Base-by-base conservation (phyloP, 176 grass and related monocot genomes). In the Aegilops umbellulata region DNA sequence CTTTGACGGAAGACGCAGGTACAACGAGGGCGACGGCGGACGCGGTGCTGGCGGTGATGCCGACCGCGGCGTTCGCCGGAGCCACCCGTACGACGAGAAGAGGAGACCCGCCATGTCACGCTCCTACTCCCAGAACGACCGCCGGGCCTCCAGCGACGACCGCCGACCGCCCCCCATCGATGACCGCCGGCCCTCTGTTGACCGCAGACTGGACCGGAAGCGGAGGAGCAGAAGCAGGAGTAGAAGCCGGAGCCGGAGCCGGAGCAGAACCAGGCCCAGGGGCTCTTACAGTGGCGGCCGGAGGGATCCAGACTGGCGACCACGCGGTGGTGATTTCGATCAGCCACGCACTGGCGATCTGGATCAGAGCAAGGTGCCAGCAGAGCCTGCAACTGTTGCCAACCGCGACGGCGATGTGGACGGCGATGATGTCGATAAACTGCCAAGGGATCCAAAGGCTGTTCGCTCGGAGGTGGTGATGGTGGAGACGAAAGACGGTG, bases 61-160 rank as follows among this genome's bases (percentile, higher is more conserved):
- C 1, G 82, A 77, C 36, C 51, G 74, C 10, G 80, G 67, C 13
- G 69, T 10, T 35, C 89, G 85, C 85, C 85, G 85, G 81, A 76
- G 49, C 32, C 82, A 83, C 3, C 63, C 76, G 3, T 77, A 88
- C 2, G 20, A 84, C 2, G 90, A 88, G 13, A 78, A 79, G 3
- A 91, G 60, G 77, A 77, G 90, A 20, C 82, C 70, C 20, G 35
- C 51, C 58, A 65, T 91, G 82, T 34, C 77, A 23, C 79, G 90
- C 30, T 88, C 86, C 30, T 91, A 84, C 51, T 88, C 90, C 0
- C 70, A 91, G 41, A 91, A 88, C 41, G 90, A 91, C 46, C 90
- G 86, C 23, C 20, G 35, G n/a, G 7, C 30, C 44, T 32, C 36
- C 3, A 30, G 51, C 23, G 79, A 82, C 32, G 60, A 62, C 35